phyloP scores from a whole-genome alignment of 164 flowering plant genomes.

The Vitis riparia region DNA sequence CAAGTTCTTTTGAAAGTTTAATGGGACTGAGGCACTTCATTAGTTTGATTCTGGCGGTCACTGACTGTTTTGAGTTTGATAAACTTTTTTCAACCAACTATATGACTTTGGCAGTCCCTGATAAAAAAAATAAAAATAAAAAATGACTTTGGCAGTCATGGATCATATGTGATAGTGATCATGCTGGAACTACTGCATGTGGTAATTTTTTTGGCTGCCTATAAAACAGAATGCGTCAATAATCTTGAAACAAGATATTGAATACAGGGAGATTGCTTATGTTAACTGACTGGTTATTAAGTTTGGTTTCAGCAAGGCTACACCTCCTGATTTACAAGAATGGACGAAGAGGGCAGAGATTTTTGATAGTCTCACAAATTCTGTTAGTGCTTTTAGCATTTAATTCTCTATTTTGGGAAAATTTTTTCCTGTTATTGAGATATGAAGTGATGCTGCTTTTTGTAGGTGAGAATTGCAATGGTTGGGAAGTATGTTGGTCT shows the following conservation, averaged over 20 bases:
- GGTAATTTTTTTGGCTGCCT: not conserved
- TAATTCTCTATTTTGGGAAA: slow-evolving; percentile 8
- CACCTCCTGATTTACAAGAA: slow-evolving; percentile 68
- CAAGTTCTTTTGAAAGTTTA: not conserved
- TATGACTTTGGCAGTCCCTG: no score
- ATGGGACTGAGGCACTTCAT: not conserved
- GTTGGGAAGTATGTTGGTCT: slow-evolving; percentile 96
- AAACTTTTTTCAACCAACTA: no score
- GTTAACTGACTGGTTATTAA: slow-evolving; percentile 13
- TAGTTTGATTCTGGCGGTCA: not conserved
- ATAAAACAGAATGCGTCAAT: not conserved
- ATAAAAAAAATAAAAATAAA: no score
- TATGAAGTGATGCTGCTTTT: slow-evolving; percentile 1
- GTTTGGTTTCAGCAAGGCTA: slow-evolving; percentile 61
- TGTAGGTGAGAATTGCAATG: slow-evolving; percentile 93
- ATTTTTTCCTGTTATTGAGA: slow-evolving; percentile 7
- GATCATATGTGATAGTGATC: no score
- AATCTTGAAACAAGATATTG: slow-evolving; percentile 1
- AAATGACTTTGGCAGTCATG: no score
- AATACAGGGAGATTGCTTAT: slow-evolving; percentile 6
- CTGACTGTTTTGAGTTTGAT: not conserved
- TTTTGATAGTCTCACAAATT: slow-evolving; percentile 67
- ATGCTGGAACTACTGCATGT: not conserved
- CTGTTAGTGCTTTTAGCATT: slow-evolving; percentile 49
- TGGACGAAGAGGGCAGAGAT: slow-evolving; percentile 91